phyloP scores from a whole-genome alignment of 2,329 filamentous ascomycete genomes.

The Phaeoacremonium minimum region DNA sequence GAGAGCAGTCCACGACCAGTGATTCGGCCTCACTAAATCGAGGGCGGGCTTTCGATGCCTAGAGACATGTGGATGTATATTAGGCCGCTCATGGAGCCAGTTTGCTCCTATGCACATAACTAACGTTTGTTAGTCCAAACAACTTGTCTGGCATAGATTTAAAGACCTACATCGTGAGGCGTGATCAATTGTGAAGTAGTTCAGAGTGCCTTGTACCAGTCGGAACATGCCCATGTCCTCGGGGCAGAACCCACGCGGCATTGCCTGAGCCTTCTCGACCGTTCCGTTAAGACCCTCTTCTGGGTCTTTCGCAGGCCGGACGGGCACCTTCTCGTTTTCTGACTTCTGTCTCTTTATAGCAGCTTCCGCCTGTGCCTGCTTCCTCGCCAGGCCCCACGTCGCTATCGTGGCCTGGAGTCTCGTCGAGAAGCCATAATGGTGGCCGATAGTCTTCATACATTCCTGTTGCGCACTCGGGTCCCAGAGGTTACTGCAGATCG shows the following conservation, averaged over 20 bases:
- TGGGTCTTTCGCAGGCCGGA: slow-evolving; percentile 2
- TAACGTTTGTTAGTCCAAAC: too few relatives aligned
- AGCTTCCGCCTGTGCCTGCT: slow-evolving; percentile 3
- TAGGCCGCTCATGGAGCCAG: slow-evolving; percentile 43
- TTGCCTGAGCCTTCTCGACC: slow-evolving; percentile 6
- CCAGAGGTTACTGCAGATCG: slow-evolving; percentile 59
- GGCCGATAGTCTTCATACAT: slow-evolving; percentile 49
- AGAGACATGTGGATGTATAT: background rate
- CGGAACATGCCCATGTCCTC: slow-evolving; percentile 33
- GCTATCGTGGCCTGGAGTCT: slow-evolving; percentile 58
- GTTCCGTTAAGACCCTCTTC: slow-evolving; percentile 4
- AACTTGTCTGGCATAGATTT: too few relatives aligned
- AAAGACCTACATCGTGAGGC: slow-evolving; percentile 58
- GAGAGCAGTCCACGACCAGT: slow-evolving; percentile 69
- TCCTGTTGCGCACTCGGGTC: slow-evolving; percentile 56
- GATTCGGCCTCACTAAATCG: slow-evolving; percentile 31
- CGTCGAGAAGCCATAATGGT: slow-evolving; percentile 64
- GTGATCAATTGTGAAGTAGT: slow-evolving; percentile 70
- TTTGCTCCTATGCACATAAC: slow-evolving; percentile 71
- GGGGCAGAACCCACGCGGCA: background rate
- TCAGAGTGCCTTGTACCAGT: slow-evolving; percentile 67
- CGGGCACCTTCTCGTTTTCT: background rate
- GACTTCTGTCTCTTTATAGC: background rate
- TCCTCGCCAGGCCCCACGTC: slow-evolving; percentile 29
- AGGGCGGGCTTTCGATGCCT: slow-evolving; percentile 18